Conservation (phyloP, 495 filamentous ascomycete genomes). For the Massariosphaeria phaeospora region DNA sequence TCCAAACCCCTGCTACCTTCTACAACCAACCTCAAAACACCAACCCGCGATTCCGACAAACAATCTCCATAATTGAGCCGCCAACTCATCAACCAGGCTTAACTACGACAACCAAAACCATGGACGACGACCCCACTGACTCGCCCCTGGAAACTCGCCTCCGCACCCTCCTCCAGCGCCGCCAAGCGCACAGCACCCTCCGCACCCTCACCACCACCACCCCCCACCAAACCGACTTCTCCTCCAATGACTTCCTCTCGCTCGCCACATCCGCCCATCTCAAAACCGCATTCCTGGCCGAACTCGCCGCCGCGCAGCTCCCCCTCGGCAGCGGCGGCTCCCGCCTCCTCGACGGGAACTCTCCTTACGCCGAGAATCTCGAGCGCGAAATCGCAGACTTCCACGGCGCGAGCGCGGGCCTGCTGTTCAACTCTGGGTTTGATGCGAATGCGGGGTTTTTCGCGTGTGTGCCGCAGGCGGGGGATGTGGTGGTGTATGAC, state of each 20-base stretch:
- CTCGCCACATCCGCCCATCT: constrained; percentile 47
- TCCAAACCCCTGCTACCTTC: not conserved
- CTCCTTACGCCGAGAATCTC: constrained; percentile 55
- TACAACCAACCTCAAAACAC: not conserved
- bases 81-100: not conserved
- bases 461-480: constrained; percentile 59
- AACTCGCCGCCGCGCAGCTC: constrained; percentile 36
- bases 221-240: constrained; percentile 50
- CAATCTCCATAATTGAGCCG: too few species aligned
- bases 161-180: constrained; percentile 39
- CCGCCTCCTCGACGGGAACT: constrained; percentile 67
- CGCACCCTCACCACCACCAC: constrained; percentile 46
- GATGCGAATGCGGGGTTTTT: constrained; percentile 72
- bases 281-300: constrained; percentile 41
- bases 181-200: constrained; percentile 46
- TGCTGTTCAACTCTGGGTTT: constrained; percentile 75
- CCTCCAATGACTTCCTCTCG: constrained; percentile 61
- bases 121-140: not conserved
- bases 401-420: constrained; percentile 56
- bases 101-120: not conserved
- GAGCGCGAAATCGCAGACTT: constrained; percentile 62
- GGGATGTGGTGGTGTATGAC: constrained; percentile 68
- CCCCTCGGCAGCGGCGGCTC: constrained; percentile 56
- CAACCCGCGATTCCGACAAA: not conserved
- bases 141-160: constrained; percentile 35